Evolutionary conservation across 1,284 basidiomycete species (phyloP).

Genomic region (Marasmius tenuissimus): DNA sequence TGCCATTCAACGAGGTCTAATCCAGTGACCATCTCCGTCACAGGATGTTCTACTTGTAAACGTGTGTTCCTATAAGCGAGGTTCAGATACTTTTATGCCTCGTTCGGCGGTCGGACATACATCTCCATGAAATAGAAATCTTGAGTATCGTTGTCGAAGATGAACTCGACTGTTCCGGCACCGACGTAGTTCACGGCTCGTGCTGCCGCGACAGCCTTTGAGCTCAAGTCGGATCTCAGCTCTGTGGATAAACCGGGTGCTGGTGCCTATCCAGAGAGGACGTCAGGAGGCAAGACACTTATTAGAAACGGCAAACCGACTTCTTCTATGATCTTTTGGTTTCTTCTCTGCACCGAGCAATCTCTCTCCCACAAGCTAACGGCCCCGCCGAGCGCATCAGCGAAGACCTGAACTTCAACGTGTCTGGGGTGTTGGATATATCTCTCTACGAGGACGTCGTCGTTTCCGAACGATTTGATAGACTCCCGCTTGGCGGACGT

Average conservation of each 20-base stretch:
- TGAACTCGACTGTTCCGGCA: conserved; percentile 92
- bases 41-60: conserved; percentile 92
- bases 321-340: conserved; percentile 96
- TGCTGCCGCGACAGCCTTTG: conserved; percentile 89
- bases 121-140: conserved; percentile 95
- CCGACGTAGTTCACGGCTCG: conserved; percentile 89
- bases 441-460: conserved; percentile 83
- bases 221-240: conserved; percentile 77
- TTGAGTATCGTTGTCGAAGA: conserved; percentile 85
- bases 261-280: conserved; percentile 63
- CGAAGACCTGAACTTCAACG: conserved; percentile 90
- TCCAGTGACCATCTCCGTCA: conserved; percentile 94
- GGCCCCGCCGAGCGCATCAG: conserved; percentile 72
- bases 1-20: conserved; percentile 96
- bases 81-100: conserved; percentile 3
- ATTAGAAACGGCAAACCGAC: conserved; percentile 30
- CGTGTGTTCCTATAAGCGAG: conserved; percentile 75
- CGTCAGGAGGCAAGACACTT: background rate
- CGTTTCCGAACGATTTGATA: conserved; percentile 83
- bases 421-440: conserved; percentile 84
- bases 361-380: conserved; percentile 93
- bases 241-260: conserved; percentile 82
- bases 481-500: conserved; percentile 87
- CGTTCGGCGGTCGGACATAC: conserved; percentile 41
- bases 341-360: conserved; percentile 91